phyloP scores from a whole-genome alignment of 208 protist species.

The Crithidia mellificae region DNA sequence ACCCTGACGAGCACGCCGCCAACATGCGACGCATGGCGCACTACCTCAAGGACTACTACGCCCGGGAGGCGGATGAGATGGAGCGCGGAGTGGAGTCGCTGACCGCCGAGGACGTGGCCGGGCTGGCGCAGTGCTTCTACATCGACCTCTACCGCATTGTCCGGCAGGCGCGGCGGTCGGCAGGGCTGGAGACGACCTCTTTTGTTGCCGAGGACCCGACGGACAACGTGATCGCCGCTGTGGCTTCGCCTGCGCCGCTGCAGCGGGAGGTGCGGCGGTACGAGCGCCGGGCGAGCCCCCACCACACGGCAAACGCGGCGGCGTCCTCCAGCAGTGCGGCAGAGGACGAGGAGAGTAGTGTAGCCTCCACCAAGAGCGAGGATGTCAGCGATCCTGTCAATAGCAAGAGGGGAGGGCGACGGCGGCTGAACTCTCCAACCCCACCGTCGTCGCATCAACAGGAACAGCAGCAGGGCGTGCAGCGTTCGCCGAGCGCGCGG shows the following conservation, averaged over 20 bases:
- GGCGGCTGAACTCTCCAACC: neutral
- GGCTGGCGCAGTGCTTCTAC: constrained; percentile 78
- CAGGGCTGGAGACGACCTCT: constrained; percentile 45
- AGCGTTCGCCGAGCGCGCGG: neutral
- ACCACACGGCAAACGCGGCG: neutral
- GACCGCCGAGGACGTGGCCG: constrained; percentile 63
- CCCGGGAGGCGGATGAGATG: constrained; percentile 49
- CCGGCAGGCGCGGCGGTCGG: constrained; percentile 36
- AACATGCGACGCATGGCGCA: constrained; percentile 49
- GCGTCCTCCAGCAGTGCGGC: neutral
- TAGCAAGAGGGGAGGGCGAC: neutral
- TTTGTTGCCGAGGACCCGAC: constrained; percentile 55
- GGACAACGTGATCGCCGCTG: constrained; percentile 25
- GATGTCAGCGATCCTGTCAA: too few species aligned
- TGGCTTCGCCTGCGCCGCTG: constrained; percentile 6
- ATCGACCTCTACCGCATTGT: constrained; percentile 69
- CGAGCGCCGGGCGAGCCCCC: neutral
- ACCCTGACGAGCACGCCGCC: constrained; percentile 31
- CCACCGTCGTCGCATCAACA: neutral
- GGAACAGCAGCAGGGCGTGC: too few species aligned
- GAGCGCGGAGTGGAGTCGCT: constrained; percentile 66
- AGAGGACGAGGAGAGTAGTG: neutral
- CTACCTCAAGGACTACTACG: constrained; percentile 81
- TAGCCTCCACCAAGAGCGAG: neutral
- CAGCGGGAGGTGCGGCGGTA: constrained; percentile 17